Base-by-base conservation (phyloP, 2,329 filamentous ascomycete genomes). In the Ophiosphaerella herpotricha region DNA sequence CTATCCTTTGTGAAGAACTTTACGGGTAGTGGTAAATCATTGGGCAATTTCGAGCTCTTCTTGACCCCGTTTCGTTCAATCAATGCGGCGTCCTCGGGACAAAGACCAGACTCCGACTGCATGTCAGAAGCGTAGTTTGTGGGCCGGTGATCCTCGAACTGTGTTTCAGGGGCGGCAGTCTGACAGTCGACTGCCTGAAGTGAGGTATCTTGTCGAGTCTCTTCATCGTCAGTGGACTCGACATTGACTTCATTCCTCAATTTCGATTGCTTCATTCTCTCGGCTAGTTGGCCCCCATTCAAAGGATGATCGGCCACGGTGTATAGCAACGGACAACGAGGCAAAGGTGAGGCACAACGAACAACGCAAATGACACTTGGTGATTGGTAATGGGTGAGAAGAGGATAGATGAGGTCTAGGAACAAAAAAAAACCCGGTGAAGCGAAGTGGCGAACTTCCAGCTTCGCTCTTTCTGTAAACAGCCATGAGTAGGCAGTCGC, bases 181-280 rank as follows among this genome's bases (percentile, higher is more conserved):
- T 70, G 55, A 31, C 61, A 65, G 14, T 61, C 36, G 7, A 54
- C 58, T 16, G 57, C 53, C 35, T 64, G 60, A n/a, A 61, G 31
- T 4, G 29, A 5, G 34, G 23, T 41, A 12, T 50, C n/a, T 9
- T 45, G 36, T 6, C n/a, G 5, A 11, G 16, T 24, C 40, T 31
- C 23, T 12, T 63, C 57, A 16, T 62, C 54, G 18, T 60, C 59
- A 5, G 44, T 54, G 4, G 52, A 59, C 0, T 59, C 55, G 5
- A 24, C 42, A 16, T 29, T 49, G 14, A 65, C 24, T 41, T 67
- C 59, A 26, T 68, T 37, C 14, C 63, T 55, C 18, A 70, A 60
- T 16, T 43, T 48, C 9, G 67, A 71, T 16, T 58, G 60, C 7
- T 26, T 38, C 31, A 35, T 48, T 8, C 6, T 26, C 36, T 43